phyloP scores from a whole-genome alignment of 2,329 filamentous ascomycete genomes.

The Aschersonia sp. region DNA sequence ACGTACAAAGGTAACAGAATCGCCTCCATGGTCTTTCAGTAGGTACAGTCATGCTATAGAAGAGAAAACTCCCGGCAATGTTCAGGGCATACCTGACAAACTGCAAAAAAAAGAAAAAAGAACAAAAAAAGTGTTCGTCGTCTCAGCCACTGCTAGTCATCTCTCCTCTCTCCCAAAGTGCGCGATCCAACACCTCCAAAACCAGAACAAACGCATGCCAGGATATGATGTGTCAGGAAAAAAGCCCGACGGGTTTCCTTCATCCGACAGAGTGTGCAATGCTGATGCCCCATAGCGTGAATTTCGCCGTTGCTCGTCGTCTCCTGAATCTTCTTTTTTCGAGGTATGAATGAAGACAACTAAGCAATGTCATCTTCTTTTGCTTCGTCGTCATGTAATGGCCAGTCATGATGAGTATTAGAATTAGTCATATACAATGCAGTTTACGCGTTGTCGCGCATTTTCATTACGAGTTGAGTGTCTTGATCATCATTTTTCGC shows the following conservation, averaged over 20 bases:
- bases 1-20: conserved; percentile 1
- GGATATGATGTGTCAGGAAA: neutral
- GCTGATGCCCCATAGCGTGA: neutral
- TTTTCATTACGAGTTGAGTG: conserved; percentile 33
- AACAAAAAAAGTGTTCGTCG: neutral
- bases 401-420: neutral
- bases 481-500: conserved; percentile 60
- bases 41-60: neutral
- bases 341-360: neutral
- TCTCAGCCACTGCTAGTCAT: neutral
- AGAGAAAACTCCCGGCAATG: neutral
- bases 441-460: conserved; percentile 1
- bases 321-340: neutral
- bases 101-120: neutral
- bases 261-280: neutral
- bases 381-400: neutral
- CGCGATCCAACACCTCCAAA: neutral
- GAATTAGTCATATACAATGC: neutral
- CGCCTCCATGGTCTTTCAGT: neutral
- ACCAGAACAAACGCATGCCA: neutral
- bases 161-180: neutral
- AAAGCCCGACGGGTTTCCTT: neutral
- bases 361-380: neutral
- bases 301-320: neutral
- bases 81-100: neutral